Base-by-base conservation (phyloP, 805 yeast species). In the Teunomyces stri region DNA sequence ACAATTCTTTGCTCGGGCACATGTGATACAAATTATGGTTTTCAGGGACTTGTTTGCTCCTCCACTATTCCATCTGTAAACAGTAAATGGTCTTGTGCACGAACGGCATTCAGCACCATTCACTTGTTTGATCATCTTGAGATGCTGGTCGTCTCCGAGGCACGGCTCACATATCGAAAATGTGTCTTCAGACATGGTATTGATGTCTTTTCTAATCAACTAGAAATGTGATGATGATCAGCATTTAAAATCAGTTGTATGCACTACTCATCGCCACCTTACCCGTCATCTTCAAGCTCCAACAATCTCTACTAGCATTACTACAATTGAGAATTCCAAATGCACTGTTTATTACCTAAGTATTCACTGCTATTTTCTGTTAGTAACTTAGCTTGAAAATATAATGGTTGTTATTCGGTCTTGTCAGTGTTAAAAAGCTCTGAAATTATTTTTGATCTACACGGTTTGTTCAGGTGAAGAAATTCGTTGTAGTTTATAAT, bases 41-140 rank as follows among this genome's bases (percentile, higher is more conserved):
- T 79, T 81, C 48, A 77, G 75, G 51, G 80, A 68, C 41, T 69
- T 66, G 15, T 71, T 72, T 5, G 70, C 73, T 47, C 65, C 67
- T 35, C 66, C 68, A 13, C 79, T 76, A 48, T 76, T 74, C 96
- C 96, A 89, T 47, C 85, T 77, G 61, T 80, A 92, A 1, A 85
- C 83, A 0, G 91, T 84, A 69, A 85, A 92, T 1, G 96, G 90
- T 42, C 95, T 68, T 0, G 95, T 85, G 60, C 98, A 92, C 12
- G 87, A 68, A 60, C 85, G 84, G 62, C 98, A 92, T 60, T 87
- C 86, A n/a, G 79, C 85, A 1, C 96, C 96, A 45, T 77, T 68
- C 10, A 68, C 67, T 49, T 87, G 90, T 53, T 86, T 75, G 1
- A 81, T 75, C 86, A 91, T 81, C 45, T 87, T 80, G n/a, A 85